Base-by-base conservation (phyloP, 2,329 filamentous ascomycete species). In the Metarhizium anisopliae region DNA sequence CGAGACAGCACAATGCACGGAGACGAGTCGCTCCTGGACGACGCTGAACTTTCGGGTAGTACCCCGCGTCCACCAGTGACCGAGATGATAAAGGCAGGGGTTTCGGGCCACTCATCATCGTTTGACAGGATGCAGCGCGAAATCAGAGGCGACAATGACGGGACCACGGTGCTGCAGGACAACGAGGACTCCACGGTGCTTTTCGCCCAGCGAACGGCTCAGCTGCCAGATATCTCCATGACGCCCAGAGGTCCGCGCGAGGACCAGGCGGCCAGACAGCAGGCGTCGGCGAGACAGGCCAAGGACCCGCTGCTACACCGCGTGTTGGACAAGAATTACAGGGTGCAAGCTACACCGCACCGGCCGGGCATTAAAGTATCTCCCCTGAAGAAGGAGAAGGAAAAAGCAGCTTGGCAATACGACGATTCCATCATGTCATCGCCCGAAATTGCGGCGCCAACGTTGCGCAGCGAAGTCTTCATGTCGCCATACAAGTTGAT, bases 301-400 rank as follows among this genome's bases (percentile, higher is more conserved):
- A 82, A 84, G 58, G 90, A 96, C 66, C 89, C 89, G 2, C 77
- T 97, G 8, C 80, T 99, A 45, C 93, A 97, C 69, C 89, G 88
- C 57, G 79, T 97, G n/a, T 82, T 95, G 5, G 92, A 97, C 76
- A 96, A 95, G 72, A 96, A 89, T 56, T 99, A 95, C 74, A 89
- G 93, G 36, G 80, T 99, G 29, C 90, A 95, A 70, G 90, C 93
- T 6, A 99, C 94, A 10, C 94, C 94, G 0, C 85, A 94, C 62
- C 86, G 84, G 64, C 66, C 68, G 3, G 62, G 70, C 3, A 64
- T 69, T 36, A 74, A 73, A 40, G 68, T 77, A 47, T 79, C 77
- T 7, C 77, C 78, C 1, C 66, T 77, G 54, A 53, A 53, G 35
- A 60, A 54, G 40, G 55, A 10, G 8, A 51, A 69, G 70, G 57